phyloP scores from a whole-genome alignment of 257 asterid genomes.

The Solanum pennellii region DNA sequence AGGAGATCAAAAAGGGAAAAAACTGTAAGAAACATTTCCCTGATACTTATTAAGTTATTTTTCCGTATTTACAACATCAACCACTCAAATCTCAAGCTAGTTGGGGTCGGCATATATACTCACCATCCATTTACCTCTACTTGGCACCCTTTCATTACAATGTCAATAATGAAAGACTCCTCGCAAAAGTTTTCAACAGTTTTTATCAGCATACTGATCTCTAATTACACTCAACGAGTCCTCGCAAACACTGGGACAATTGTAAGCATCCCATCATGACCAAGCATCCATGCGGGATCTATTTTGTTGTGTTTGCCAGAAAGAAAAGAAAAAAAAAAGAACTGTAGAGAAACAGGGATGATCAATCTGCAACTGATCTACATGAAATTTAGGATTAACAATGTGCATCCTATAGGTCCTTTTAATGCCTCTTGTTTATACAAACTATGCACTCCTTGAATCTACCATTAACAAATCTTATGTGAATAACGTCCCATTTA shows the following conservation, averaged over 20 bases:
- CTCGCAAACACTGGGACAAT: neutral
- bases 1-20: neutral
- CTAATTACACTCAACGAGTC: neutral
- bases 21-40: neutral
- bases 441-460: neutral
- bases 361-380: neutral
- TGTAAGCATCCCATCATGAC: neutral
- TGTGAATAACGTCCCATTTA: neutral
- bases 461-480: neutral
- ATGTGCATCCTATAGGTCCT: neutral
- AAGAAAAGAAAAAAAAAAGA: neutral
- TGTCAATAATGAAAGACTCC: neutral
- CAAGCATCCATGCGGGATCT: neutral
- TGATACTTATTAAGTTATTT: neutral
- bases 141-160: neutral
- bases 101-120: neutral
- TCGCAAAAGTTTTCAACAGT: neutral
- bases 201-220: neutral
- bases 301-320: neutral
- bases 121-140: neutral
- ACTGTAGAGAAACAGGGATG: neutral
- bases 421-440: neutral
- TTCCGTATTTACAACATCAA: neutral
- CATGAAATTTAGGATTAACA: neutral
- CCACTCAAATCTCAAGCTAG: neutral